Conservation (phyloP, 768 basidiomycete genomes). For the Polyporus arcularius region DNA sequence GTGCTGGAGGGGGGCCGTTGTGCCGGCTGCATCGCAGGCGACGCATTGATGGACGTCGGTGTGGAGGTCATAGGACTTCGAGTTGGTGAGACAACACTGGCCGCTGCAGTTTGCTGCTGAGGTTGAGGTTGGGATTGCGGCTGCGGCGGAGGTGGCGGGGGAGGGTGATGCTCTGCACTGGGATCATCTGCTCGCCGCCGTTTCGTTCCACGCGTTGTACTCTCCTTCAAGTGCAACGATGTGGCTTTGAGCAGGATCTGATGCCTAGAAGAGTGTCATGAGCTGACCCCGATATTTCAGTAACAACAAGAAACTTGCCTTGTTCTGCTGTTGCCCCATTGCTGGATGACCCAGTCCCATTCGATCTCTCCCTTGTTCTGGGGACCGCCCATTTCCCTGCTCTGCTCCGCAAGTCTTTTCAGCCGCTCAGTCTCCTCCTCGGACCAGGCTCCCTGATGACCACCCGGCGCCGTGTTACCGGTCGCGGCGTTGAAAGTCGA, state of each 20-base stretch:
- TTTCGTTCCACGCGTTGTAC: constrained; percentile 63
- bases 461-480: constrained; percentile 31
- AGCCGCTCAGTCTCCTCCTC: constrained; percentile 75
- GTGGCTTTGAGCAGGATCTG: constrained; percentile 85
- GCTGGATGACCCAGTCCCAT: constrained; percentile 76
- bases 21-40: constrained; percentile 53
- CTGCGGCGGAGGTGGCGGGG: constrained; percentile 10
- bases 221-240: constrained; percentile 75
- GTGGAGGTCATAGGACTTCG: constrained; percentile 42
- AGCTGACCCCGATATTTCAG: too few relatives aligned
- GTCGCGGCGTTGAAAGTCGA: constrained; percentile 29
- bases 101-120: constrained; percentile 22
- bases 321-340: constrained; percentile 75
- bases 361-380: constrained; percentile 59
- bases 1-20: constrained; percentile 33
- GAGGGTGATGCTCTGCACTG: constrained; percentile 12
- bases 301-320: constrained; percentile 43
- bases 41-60: constrained; percentile 41
- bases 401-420: constrained; percentile 69
- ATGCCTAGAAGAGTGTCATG: constrained; percentile 46
- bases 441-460: constrained; percentile 75
- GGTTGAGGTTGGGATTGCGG: constrained; percentile 18
- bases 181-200: constrained; percentile 50
- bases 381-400: constrained; percentile 43
- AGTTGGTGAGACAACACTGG: constrained; percentile 26